Evolutionary conservation across 139 green algal genomes (phyloP), one percentile per base, ranked within the genome.

Genomic region (Edaphochlamys debaryana): DNA sequence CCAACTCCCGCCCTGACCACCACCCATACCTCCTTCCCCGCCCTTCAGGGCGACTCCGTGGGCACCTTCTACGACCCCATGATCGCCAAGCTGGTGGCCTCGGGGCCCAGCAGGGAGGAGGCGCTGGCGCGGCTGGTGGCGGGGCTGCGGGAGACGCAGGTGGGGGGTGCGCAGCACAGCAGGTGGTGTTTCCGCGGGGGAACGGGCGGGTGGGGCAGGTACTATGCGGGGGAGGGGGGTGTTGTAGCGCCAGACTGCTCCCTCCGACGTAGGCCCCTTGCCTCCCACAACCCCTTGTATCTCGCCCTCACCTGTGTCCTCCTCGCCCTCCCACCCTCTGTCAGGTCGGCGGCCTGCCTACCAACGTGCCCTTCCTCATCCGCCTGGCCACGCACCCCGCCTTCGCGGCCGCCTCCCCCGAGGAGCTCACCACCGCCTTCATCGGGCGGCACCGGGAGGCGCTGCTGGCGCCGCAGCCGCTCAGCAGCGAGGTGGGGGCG

Each of bases 41-140:
- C 13, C n/a, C 15, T 58, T 8, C 60, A 81, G 60, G 64, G 58
- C 32, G 69, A 74, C 79, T 63, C 78, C 73, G 90, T 95, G 48
- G 91, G 90, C 42, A 87, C 88, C 30, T 83, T 90, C 82, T 98
- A 98, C 86, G 96, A 98, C 87, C 95, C 96, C 22, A 95, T 99
- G 91, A 97, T 99, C 34, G 96, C 94, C 74, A 99, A 99, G 93
- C 75, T 98, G 45, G 91, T 97, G n/a, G 64, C 54, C 27, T 34
- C 62, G 29, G 63, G 54, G 17, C 63, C 60, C 27, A 62, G 72
- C 63, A 36, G 77, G 23, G 19, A 64, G 7, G 36, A 68, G 23
- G 86, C 89, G 17, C 81, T 93, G 74, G 34, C n/a, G 54, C 68
- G 67, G 38, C 82, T 93, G 79, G 77, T 84, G 48, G 58, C 62